phyloP scores from a whole-genome alignment of 495 filamentous ascomycete genomes.

The Penicillium bialowiezense region DNA sequence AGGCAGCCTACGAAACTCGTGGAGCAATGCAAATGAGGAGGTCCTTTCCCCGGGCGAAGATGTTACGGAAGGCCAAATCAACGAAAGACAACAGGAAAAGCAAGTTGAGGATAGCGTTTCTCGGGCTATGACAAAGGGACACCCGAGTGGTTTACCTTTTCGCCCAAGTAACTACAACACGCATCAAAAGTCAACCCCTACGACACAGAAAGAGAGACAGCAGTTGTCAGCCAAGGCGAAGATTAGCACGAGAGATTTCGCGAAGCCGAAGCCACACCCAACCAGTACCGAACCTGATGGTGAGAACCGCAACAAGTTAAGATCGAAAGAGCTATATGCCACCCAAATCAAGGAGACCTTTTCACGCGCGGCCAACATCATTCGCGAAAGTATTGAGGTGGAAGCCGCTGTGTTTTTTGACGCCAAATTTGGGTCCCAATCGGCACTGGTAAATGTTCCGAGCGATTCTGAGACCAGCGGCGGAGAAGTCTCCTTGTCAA shows the following conservation, averaged over 20 bases:
- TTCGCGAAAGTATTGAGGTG: conserved; percentile 48
- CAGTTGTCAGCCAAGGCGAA: too few species aligned
- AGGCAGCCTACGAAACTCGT: conserved; percentile 15
- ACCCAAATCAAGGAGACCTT: conserved; percentile 11
- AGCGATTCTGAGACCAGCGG: conserved; percentile 15
- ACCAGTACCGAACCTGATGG: too few species aligned
- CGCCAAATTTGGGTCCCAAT: conserved; percentile 30
- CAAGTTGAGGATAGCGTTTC: too few species aligned
- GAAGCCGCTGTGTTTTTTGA: conserved; percentile 49
- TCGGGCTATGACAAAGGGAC: too few species aligned
- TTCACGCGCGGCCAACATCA: conserved; percentile 43
- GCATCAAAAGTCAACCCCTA: too few species aligned
- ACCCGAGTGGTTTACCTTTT: too few species aligned
- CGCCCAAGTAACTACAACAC: too few species aligned
- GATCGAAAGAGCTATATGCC: conserved; percentile 5
- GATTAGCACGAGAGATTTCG: too few species aligned
- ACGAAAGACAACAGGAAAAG: conserved; percentile 15
- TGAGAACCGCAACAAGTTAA: too few species aligned
- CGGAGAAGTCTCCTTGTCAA: conserved; percentile 9
- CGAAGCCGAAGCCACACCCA: too few species aligned
- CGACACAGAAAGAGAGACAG: too few species aligned
- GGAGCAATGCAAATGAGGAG: too few species aligned
- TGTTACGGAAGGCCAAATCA: conserved; percentile 12
- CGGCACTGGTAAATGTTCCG: conserved; percentile 7
- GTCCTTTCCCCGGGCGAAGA: conserved; percentile 1